Conservation (phyloP, 495 filamentous ascomycete genomes). For the Aeminium ludgeri region DNA sequence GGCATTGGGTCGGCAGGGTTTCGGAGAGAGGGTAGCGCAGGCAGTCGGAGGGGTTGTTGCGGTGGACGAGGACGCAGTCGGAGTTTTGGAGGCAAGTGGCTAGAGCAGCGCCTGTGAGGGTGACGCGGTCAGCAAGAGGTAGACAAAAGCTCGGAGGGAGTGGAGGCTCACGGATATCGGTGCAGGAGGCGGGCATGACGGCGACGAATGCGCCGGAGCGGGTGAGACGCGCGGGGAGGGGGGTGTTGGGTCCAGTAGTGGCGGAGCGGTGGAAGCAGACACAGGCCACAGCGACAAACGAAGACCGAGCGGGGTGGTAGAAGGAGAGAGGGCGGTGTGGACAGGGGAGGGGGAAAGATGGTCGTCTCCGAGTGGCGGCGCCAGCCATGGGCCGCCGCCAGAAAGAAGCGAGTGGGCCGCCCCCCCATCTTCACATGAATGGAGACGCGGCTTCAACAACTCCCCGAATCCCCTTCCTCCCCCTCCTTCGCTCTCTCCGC, state of each 20-base stretch:
- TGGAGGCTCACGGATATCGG: slow-evolving; percentile 66
- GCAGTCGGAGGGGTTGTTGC: slow-evolving; percentile 73
- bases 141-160: slow-evolving; percentile 5
- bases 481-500: neutral
- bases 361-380: neutral
- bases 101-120: slow-evolving; percentile 57
- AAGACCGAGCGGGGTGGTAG: no score
- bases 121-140: slow-evolving; percentile 4
- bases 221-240: no score
- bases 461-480: no score
- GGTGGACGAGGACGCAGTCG: slow-evolving; percentile 84
- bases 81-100: slow-evolving; percentile 87
- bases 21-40: slow-evolving; percentile 62
- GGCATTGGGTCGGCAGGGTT: slow-evolving; percentile 68
- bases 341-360: neutral
- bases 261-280: no score
- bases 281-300: no score
- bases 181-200: slow-evolving; percentile 87
- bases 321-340: neutral
- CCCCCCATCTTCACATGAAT: no score
- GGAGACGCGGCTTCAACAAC: no score
- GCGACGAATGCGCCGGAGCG: no score
- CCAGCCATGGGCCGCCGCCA: no score
- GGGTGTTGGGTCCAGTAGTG: no score
- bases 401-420: no score